phyloP scores from a whole-genome alignment of 495 filamentous ascomycete genomes.

The Penicillium cosmopolitanum region DNA sequence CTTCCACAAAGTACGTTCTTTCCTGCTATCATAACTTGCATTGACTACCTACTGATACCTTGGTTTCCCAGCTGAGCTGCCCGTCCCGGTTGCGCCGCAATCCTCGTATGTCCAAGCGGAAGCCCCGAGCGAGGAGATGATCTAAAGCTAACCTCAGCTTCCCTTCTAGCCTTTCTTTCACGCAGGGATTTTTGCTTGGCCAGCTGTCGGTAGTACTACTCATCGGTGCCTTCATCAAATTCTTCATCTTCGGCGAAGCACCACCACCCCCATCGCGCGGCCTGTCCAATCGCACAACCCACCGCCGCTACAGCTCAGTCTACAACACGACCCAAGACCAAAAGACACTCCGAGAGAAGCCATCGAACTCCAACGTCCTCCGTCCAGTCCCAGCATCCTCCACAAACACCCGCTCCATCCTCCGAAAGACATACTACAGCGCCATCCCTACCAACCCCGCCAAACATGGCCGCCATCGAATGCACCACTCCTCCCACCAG shows the following conservation, averaged over 20 bases:
- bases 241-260: conserved; percentile 98
- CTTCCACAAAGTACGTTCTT: conserved; percentile 39
- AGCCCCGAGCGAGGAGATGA: conserved; percentile 7
- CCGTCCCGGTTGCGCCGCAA: conserved; percentile 40
- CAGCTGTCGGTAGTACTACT: conserved; percentile 90
- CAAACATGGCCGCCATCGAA: conserved; percentile 50
- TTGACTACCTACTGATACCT: background rate
- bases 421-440: conserved; percentile 97
- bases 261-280: conserved; percentile 80
- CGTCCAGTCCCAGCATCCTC: conserved; percentile 59
- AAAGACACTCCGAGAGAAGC: conserved; percentile 68
- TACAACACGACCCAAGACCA: conserved; percentile 41
- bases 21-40: conserved; percentile 18
- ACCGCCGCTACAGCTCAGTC: conserved; percentile 65
- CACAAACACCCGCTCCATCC: conserved; percentile 83
- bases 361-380: conserved; percentile 73
- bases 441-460: conserved; percentile 58
- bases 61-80: conserved; percentile 35
- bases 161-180: conserved; percentile 23
- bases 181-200: conserved; percentile 86
- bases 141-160: conserved; percentile 15
- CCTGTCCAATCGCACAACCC: conserved; percentile 66
- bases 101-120: conserved; percentile 47
- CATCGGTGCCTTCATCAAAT: conserved; percentile 95
- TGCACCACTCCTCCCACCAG: conserved; percentile 76